Base-by-base conservation (phyloP, 2,329 filamentous ascomycete genomes). In the Allantophomopsis lycopodina region DNA sequence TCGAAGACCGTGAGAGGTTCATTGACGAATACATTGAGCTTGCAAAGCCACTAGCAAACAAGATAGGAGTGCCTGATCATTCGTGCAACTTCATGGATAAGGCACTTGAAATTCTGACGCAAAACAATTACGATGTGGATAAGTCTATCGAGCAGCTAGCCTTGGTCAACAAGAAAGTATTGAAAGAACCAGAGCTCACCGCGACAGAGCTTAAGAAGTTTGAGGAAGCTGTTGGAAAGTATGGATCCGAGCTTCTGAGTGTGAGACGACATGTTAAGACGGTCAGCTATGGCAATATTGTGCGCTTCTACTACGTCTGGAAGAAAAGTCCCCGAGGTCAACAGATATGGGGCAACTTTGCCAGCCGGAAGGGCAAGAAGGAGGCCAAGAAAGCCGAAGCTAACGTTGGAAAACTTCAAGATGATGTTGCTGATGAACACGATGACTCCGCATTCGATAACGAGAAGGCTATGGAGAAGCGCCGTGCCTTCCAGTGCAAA, bases 401-500 rank as follows among this genome's bases (percentile, higher is more conserved):
- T 36, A 72, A 73, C 6, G 71, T 73, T 13, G 76, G 76, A 21
- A 94, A 91, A 56, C 64, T 94, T 21, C 76, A 91, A 44, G 88
- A 95, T 50, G 89, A 96, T 56, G 79, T 98, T 45, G 91, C 89
- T 7, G 83, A 98, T 56, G 81, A 89, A 45, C 72, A 83, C 12
- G 91, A 98, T 50, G 91, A 98, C 60, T 98, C 91, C 5, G 91
- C 91, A 2, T 98, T 94, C 52, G 91, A 98, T 56, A 79, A 78
- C 37, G 80, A 80, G 32, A 98, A 96, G 63, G 55, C 89, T 0
- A 61, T 63, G 3, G 69, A 76, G 43, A 81, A 80, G 56, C 94
- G 93, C 60, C 79, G 83, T 46, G 73, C 74, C 15, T 96, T 98
- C 53, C 72, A 86, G 48, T 98, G 91, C 71, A 95, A 94, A 56